phyloP scores from a whole-genome alignment of 2,329 filamentous ascomycete species.

The Claviceps sorghi region DNA sequence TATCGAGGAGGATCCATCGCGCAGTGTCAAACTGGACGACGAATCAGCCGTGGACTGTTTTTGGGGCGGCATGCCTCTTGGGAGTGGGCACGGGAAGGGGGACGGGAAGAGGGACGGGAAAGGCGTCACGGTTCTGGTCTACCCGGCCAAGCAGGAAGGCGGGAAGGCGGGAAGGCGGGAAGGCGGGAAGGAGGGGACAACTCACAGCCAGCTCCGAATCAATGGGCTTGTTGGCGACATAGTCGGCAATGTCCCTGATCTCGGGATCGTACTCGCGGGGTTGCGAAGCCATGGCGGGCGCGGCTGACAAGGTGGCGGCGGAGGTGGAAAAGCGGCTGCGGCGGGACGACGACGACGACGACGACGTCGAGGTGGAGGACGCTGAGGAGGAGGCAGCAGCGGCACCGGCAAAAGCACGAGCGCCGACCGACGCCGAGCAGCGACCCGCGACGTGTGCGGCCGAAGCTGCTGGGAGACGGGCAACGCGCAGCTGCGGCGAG shows the following conservation, averaged over 20 bases:
- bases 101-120: no score
- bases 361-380: constrained; percentile 9
- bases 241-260: constrained; percentile 88
- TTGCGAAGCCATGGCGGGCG: constrained; percentile 35
- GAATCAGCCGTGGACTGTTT: background rate
- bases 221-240: constrained; percentile 84
- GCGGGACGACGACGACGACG: constrained; percentile 15
- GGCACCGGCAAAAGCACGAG: constrained; percentile 16
- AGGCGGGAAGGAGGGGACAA: constrained; percentile 8
- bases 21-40: constrained; percentile 71
- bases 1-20: constrained; percentile 92
- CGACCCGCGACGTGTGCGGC: constrained; percentile 5
- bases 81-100: no score
- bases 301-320: constrained; percentile 30
- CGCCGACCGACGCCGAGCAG: constrained; percentile 13
- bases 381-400: constrained; percentile 8
- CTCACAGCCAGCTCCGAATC: constrained; percentile 85
- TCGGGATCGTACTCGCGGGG: constrained; percentile 68
- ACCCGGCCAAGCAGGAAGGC: no score
- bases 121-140: no score
- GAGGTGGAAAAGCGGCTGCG: constrained; percentile 34
- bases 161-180: background rate
- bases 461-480: constrained; percentile 12
- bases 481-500: constrained; percentile 37
- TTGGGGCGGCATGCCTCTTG: no score